Evolutionary conservation across 2,329 filamentous ascomycete genomes (phyloP), one percentile per base, ranked within the genome.

Genomic region (Alternaria brassicae): DNA sequence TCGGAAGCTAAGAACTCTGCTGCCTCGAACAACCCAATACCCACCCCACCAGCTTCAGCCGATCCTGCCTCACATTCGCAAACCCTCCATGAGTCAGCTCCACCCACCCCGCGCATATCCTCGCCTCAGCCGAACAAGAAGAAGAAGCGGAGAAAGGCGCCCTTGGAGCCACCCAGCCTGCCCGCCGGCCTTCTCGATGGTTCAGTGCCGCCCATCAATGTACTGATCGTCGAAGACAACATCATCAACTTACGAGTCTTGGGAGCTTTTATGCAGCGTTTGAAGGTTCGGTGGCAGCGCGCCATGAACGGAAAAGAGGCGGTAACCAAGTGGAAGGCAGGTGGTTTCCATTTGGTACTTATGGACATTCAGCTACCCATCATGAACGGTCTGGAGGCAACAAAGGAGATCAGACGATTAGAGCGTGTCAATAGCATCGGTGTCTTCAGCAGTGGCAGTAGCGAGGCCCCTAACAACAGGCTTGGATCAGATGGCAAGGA

Each of bases 351-450:
- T 80, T 81, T 99, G 65, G 95, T 99, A 15, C 82, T 99, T 54
- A 99, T 99, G 95, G 95, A 99, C 76, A 98, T 99, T 67, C 95
- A 98, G 76, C 84, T 99, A 57, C 95, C 95, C 4, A 89, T 97
- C 71, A 97, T 99, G 93, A 96, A 90, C 68, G 95, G 95, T 1
- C 82, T 99, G 28, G 92, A 97, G 62, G 95, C 95, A 15, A 98
- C 95, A 0, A 92, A 94, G 67, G 95, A 98, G 80, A 99, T 99
- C 55, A 85, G 95, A 52, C 84, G 95, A 53, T 81, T 98, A 37
- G 95, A 99, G 79, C 86, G 92, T 50, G 85, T 96, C 63, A 98
- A 98, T 76, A 90, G 89, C 6, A 97, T 98, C 64, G 94, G 94
- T 54, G 93, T 97, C 17, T 97, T 97, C 77, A 88, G 85, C 60